Conservation (phyloP, 352 stramenopile genomes). For the Phytophthora melonis region DNA sequence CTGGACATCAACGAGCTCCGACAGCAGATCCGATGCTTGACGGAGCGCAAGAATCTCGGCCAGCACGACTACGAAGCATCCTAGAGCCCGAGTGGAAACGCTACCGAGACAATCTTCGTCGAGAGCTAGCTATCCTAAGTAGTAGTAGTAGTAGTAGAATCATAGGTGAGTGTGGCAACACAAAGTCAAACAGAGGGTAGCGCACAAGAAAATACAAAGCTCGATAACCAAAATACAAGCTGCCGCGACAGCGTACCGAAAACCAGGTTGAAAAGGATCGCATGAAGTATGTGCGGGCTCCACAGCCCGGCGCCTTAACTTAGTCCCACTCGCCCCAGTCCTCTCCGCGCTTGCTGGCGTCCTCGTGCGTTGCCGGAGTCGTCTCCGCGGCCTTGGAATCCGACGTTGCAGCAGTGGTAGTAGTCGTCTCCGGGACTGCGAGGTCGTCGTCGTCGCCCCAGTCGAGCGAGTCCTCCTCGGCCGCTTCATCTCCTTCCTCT, state of each 20-base stretch:
- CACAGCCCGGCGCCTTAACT: conserved; percentile 21
- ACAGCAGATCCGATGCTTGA: neutral
- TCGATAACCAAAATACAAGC: conserved; percentile 16
- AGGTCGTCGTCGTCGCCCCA: conserved; percentile 73
- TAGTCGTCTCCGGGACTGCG: conserved; percentile 31
- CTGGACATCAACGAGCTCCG: neutral
- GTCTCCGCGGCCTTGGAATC: conserved; percentile 26
- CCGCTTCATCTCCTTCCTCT: conserved; percentile 44
- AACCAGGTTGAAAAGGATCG: conserved; percentile 26
- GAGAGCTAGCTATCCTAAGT: no score
- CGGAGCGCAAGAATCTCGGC: neutral
- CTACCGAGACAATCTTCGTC: no score
- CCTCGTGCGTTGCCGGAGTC: conserved; percentile 32
- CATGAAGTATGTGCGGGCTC: conserved; percentile 28
- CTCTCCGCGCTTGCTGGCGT: conserved; percentile 54
- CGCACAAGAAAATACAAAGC: conserved; percentile 9
- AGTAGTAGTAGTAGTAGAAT: no score
- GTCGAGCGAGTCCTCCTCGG: conserved; percentile 60
- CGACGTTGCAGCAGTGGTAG: neutral
- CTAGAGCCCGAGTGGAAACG: no score
- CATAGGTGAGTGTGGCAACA: neutral
- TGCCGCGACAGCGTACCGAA: conserved; percentile 5
- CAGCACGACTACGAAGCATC: no score
- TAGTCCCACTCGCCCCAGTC: conserved; percentile 82
- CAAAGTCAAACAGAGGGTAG: neutral